Percentiles rank a stretch among this genome's conserved stretches.
These are phyloP conservation scores for Thelonectria rubi DNA, from an alignment of 2,329 filamentous ascomycete genomes.

Conservation along the genomic window DNA sequence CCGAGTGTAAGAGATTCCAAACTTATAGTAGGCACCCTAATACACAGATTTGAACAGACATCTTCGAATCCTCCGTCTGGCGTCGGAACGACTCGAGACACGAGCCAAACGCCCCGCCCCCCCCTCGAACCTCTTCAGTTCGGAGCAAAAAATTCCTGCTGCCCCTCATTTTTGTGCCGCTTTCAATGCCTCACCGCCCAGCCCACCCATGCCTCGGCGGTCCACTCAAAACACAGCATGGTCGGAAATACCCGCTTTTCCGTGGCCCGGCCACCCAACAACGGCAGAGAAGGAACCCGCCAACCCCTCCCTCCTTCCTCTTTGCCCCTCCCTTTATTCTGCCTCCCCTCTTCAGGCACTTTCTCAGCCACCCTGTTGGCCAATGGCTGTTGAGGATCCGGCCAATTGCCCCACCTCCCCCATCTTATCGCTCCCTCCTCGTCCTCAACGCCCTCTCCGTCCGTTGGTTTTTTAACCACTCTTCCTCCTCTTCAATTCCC, in stretches of 20 bases:
- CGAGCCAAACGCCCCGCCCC: conserved; percentile 7
- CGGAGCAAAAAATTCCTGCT: conserved; percentile 41
- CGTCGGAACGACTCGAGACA: background rate
- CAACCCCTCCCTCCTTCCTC: conserved; percentile 24
- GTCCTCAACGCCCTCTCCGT: conserved; percentile 29
- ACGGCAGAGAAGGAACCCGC: conserved; percentile 20
- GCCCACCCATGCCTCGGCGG: conserved; percentile 9
- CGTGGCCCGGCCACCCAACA: conserved; percentile 24
- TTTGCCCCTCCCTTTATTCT: conserved; percentile 24
- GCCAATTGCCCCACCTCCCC: conserved; percentile 34
- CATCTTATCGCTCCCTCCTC: conserved; percentile 34
- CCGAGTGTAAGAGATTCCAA: no score
- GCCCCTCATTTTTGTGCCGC: conserved; percentile 42
- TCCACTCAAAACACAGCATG: conserved; percentile 21
- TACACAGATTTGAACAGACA: no score
- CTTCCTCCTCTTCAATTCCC: conserved; percentile 35
- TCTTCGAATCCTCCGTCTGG: background rate
- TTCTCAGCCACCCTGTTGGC: conserved; percentile 15
- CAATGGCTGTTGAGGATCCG: conserved; percentile 19
- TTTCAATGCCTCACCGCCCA: conserved; percentile 39
- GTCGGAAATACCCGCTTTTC: conserved; percentile 13
- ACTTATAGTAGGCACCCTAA: no score
- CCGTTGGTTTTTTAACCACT: conserved; percentile 25
- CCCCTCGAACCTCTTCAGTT: conserved; percentile 3
- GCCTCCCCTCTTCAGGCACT: conserved; percentile 31